These are phyloP conservation scores for Colletotrichum tropicicola DNA, from an alignment of 2,329 filamentous ascomycete genomes.

Conservation along the genomic window DNA sequence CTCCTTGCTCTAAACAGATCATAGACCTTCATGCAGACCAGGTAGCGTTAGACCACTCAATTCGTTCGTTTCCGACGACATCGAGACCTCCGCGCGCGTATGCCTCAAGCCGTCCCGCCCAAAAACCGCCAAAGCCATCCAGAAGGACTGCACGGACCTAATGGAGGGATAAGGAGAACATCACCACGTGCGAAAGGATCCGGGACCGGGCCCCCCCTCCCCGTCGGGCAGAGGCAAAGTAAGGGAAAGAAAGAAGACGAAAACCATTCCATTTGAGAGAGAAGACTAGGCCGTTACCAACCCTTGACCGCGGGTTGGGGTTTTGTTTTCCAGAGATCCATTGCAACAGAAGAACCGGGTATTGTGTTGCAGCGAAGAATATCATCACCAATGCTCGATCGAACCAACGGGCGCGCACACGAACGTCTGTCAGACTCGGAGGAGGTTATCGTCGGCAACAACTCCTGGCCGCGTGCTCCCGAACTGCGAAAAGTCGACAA, in stretches of 20 bases:
- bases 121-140: neutral
- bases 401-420: slow-evolving; percentile 33
- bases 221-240: slow-evolving; percentile 7
- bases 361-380: slow-evolving; percentile 34
- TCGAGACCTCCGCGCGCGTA: neutral
- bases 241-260: slow-evolving; percentile 29
- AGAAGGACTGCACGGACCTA: too few relatives aligned
- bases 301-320: slow-evolving; percentile 29
- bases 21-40: slow-evolving; percentile 27
- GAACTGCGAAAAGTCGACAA: slow-evolving; percentile 24
- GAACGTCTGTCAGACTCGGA: slow-evolving; percentile 31
- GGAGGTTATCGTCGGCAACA: slow-evolving; percentile 30
- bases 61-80: neutral
- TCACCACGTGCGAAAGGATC: slow-evolving; percentile 9
- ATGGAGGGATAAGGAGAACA: neutral
- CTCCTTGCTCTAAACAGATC: slow-evolving; percentile 2
- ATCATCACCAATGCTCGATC: slow-evolving; percentile 34
- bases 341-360: slow-evolving; percentile 34
- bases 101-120: neutral
- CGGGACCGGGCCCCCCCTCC: too few relatives aligned
- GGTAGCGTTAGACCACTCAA: slow-evolving; percentile 18
- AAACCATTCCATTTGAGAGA: slow-evolving; percentile 30
- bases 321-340: slow-evolving; percentile 32
- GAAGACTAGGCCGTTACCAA: slow-evolving; percentile 30
- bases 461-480: slow-evolving; percentile 23